These are phyloP conservation scores for Arxiozyma slooffiae DNA, from an alignment of 1,139 yeast species.

Conservation along the genomic window DNA sequence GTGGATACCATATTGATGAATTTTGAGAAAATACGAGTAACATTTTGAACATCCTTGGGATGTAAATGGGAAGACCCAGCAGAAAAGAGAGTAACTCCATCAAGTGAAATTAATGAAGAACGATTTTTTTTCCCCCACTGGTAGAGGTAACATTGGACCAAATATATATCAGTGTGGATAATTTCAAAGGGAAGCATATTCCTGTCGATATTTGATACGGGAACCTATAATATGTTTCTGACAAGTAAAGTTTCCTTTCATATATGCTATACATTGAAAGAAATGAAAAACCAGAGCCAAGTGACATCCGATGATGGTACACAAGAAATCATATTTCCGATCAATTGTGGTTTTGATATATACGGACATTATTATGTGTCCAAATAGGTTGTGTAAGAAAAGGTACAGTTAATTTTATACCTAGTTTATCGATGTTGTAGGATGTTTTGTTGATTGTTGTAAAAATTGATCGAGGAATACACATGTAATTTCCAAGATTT, in stretches of 20 bases:
- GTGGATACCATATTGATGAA: not conserved
- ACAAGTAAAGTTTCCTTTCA: conserved; percentile 3
- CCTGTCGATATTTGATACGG: conserved; percentile 2
- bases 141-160: conserved; percentile 5
- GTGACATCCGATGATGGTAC: not conserved
- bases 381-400: not conserved
- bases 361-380: not conserved
- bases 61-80: conserved; percentile 6
- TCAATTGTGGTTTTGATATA: not conserved
- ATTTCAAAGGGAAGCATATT: conserved; percentile 4
- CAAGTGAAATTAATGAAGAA: conserved; percentile 7
- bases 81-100: conserved; percentile 4
- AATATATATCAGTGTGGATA: conserved; percentile 8
- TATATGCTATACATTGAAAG: conserved; percentile 5
- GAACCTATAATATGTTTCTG: conserved; percentile 5
- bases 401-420: too few species aligned
- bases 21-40: not conserved
- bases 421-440: too few species aligned
- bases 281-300: not conserved
- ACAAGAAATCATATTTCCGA: not conserved
- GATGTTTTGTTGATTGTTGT: not conserved
- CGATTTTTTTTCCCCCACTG: not conserved
- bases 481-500: not conserved
- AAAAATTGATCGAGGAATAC: not conserved
- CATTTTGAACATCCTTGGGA: not conserved